phyloP scores from a whole-genome alignment of 495 filamentous ascomycete species.

The Filosporella fistucella region DNA sequence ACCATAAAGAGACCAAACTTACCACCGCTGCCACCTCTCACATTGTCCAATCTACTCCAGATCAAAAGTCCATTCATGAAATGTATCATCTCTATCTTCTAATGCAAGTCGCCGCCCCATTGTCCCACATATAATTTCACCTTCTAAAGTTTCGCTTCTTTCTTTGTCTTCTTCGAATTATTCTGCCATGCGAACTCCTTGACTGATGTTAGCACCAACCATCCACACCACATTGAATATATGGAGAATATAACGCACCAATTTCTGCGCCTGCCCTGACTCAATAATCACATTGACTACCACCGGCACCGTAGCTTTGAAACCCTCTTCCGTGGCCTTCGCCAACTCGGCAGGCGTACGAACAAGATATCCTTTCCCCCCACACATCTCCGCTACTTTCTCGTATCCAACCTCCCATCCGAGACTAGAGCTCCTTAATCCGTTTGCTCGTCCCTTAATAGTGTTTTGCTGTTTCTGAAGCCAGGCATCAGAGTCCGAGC shows the following conservation, averaged over 20 bases:
- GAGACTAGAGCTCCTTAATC: slow-evolving; percentile 50
- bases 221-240: background rate
- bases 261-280: slow-evolving; percentile 44
- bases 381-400: slow-evolving; percentile 51
- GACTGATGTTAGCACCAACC: slow-evolving; percentile 1
- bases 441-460: slow-evolving; percentile 22
- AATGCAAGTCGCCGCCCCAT: too few relatives aligned
- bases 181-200: slow-evolving; percentile 25
- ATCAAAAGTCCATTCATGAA: too few relatives aligned
- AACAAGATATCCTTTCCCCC: slow-evolving; percentile 51
- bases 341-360: slow-evolving; percentile 48
- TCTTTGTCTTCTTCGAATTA: slow-evolving; percentile 20
- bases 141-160: slow-evolving; percentile 17
- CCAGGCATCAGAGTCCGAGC: slow-evolving; percentile 29
- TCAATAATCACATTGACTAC: slow-evolving; percentile 60
- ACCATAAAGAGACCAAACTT: too few relatives aligned
- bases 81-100: too few relatives aligned
- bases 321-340: slow-evolving; percentile 48
- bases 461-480: slow-evolving; percentile 29
- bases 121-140: too few relatives aligned
- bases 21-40: too few relatives aligned
- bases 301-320: slow-evolving; percentile 38
- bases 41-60: too few relatives aligned
- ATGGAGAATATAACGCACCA: slow-evolving; percentile 27
- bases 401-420: slow-evolving; percentile 57